These are phyloP conservation scores for Tausonia pullulans DNA, from an alignment of 1,284 basidiomycete genomes.

Conservation along the genomic window DNA sequence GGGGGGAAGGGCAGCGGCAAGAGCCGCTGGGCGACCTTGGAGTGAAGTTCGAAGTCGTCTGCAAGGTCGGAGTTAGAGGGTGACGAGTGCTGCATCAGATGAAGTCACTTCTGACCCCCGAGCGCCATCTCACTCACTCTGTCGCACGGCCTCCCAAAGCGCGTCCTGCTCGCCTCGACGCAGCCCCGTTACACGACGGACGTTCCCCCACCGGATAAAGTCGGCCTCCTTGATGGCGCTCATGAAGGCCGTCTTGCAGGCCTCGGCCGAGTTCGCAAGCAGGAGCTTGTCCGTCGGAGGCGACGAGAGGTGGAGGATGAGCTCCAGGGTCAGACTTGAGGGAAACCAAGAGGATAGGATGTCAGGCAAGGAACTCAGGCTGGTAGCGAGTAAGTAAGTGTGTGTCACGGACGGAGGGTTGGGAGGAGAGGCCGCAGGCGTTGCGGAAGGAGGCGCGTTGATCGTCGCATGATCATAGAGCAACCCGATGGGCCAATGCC, in stretches of 20 bases:
- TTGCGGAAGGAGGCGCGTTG: conserved; percentile 21
- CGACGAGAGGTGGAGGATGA: conserved; percentile 72
- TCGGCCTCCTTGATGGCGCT: conserved; percentile 89
- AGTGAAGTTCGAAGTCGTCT: conserved; percentile 93
- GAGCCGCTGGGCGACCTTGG: conserved; percentile 79
- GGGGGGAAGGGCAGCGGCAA: conserved; percentile 34
- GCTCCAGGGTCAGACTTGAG: conserved; percentile 52
- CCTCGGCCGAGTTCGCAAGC: conserved; percentile 61
- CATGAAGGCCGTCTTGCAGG: conserved; percentile 83
- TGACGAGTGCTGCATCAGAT: not conserved
- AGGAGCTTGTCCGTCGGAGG: conserved; percentile 74
- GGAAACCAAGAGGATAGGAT: conserved; percentile 44
- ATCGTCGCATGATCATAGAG: conserved; percentile 60
- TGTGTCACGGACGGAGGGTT: conserved; percentile 13
- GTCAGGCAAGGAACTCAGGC: conserved; percentile 32
- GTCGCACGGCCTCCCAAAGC: conserved; percentile 26
- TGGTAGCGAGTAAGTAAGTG: not conserved
- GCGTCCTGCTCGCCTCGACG: conserved; percentile 82
- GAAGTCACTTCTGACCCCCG: not conserved
- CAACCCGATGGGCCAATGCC: conserved; percentile 92
- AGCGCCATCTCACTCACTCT: not conserved
- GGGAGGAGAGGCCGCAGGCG: too few species aligned
- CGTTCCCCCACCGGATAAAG: conserved; percentile 88
- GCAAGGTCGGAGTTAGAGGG: conserved; percentile 10
- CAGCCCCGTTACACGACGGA: conserved; percentile 77